A percentile compares a stretch with the other conserved stretches of the same genome.
phyloP scores from a whole-genome alignment of 805 yeast genomes.

The Torulaspora franciscae region DNA sequence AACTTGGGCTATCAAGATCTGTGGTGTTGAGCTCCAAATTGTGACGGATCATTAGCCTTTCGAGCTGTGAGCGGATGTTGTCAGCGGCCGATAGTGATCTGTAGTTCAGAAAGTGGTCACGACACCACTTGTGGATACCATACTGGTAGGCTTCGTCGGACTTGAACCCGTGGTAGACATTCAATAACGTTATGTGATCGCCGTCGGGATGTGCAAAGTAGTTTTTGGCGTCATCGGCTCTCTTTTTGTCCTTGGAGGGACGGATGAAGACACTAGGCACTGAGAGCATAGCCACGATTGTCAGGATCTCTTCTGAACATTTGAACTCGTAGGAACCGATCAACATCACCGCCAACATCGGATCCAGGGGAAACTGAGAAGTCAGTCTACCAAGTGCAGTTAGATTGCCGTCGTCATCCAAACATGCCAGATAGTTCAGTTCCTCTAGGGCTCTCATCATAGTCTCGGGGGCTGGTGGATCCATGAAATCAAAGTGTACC shows the following conservation, averaged over 20 bases:
- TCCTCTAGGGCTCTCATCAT: conserved; percentile 99
- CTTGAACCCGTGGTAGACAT: conserved; percentile 80
- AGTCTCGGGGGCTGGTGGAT: conserved; percentile 99
- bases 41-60: conserved; percentile 74
- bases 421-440: conserved; percentile 80
- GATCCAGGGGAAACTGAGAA: conserved; percentile 91
- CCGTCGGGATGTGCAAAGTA: conserved; percentile 90
- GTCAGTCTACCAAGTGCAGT: conserved; percentile 88
- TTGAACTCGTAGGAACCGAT: conserved; percentile 80
- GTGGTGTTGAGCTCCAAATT: conserved; percentile 71
- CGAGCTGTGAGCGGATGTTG: conserved; percentile 78
- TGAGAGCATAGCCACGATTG: conserved; percentile 84
- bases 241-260: conserved; percentile 79
- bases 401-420: conserved; percentile 86
- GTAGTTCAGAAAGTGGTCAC: conserved; percentile 78
- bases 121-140: conserved; percentile 80
- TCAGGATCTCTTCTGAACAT: conserved; percentile 83
- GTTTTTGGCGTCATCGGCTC: conserved; percentile 87
- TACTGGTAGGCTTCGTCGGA: conserved; percentile 63
- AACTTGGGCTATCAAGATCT: conserved; percentile 58
- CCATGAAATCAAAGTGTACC: conserved; percentile 98
- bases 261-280: conserved; percentile 94
- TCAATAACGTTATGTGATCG: conserved; percentile 85
- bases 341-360: conserved; percentile 88
- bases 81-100: conserved; percentile 84